These are phyloP conservation scores for Aspergillus panamensis DNA, from an alignment of 495 filamentous ascomycete genomes.

Conservation along the genomic window DNA sequence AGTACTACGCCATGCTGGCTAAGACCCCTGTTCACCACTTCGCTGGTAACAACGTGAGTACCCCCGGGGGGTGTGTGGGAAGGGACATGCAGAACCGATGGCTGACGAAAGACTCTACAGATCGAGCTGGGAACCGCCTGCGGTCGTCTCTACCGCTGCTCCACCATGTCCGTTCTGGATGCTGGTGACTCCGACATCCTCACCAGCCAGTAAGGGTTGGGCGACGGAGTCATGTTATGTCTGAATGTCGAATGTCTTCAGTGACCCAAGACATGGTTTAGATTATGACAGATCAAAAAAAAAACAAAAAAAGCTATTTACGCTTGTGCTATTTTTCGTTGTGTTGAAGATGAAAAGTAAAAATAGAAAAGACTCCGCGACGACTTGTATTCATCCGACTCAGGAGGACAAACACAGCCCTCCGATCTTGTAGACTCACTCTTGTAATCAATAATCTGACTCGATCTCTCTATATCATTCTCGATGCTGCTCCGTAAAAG, in stretches of 20 bases:
- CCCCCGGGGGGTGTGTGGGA: background rate
- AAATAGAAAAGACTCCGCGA: background rate
- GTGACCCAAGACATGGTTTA: constrained; percentile 18
- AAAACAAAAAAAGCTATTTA: constrained; percentile 6
- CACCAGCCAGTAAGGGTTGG: constrained; percentile 45
- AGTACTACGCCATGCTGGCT: constrained; percentile 87
- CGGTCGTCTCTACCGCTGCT: constrained; percentile 80
- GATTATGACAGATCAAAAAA: constrained; percentile 25
- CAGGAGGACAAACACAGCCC: no score
- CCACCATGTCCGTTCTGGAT: constrained; percentile 91
- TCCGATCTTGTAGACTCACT: no score
- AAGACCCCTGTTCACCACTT: constrained; percentile 97
- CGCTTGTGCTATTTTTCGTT: background rate
- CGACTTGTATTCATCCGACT: no score
- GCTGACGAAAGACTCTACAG: constrained; percentile 46
- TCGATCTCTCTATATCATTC: background rate
- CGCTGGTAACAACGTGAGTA: constrained; percentile 93
- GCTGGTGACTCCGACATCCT: constrained; percentile 98
- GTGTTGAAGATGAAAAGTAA: background rate
- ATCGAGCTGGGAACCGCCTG: constrained; percentile 94
- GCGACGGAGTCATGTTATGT: constrained; percentile 22
- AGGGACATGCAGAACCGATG: constrained; percentile 1
- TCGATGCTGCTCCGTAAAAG: background rate
- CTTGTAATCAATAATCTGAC: no score
- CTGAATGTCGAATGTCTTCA: constrained; percentile 20